Percentiles rank a stretch among this genome's conserved stretches.
phyloP scores from a whole-genome alignment of 768 basidiomycete genomes.

The Rhodotorula babjevae region DNA sequence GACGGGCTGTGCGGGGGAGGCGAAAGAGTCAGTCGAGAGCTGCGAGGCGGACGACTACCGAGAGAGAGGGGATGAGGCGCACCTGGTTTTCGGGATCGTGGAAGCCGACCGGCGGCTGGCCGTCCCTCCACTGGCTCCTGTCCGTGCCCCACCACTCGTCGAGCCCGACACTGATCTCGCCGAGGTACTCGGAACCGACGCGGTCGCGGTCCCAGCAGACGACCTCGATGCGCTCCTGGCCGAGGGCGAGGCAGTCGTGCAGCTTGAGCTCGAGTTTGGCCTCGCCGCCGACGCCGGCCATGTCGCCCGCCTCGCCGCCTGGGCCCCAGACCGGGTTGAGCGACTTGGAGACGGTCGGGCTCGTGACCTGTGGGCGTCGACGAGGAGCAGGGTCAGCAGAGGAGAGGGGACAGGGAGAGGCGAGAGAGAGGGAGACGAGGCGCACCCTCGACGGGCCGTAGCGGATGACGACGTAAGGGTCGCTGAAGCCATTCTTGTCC shows the following conservation, averaged over 20 bases:
- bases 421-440: background rate
- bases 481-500: conserved; percentile 43
- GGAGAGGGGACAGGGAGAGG: too few species aligned
- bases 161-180: conserved; percentile 73
- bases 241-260: conserved; percentile 27
- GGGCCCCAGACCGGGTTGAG: conserved; percentile 40
- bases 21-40: background rate
- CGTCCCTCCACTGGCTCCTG: conserved; percentile 48
- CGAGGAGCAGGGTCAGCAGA: too few species aligned
- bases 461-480: conserved; percentile 38
- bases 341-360: conserved; percentile 29
- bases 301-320: background rate
- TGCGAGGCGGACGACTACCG: background rate
- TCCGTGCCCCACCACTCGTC: conserved; percentile 62
- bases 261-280: conserved; percentile 32
- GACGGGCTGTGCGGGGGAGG: conserved; percentile 49
- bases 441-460: conserved; percentile 21
- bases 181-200: conserved; percentile 84
- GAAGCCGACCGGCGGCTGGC: conserved; percentile 54
- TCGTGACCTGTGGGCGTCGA: conserved; percentile 5
- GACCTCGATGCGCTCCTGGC: conserved; percentile 57
- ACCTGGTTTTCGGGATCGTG: conserved; percentile 66
- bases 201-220: conserved; percentile 91
- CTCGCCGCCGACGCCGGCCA: conserved; percentile 15
- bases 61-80: background rate